These are phyloP conservation scores for Lithocarpus polystachyus DNA, from an alignment of 306 rosid species.

Conservation along the genomic window DNA sequence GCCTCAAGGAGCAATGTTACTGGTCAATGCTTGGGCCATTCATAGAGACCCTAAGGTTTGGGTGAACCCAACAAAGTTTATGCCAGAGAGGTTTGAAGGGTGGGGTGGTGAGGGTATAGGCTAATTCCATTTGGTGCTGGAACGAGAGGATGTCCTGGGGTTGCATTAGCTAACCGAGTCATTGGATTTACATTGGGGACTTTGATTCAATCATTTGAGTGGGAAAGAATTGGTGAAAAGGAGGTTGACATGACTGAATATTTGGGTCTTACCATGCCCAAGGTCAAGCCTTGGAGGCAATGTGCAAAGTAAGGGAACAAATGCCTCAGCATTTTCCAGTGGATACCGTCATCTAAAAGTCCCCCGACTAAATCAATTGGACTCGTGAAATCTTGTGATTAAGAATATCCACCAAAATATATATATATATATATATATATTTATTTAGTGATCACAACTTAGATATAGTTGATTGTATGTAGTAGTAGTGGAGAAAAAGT, in stretches of 20 bases:
- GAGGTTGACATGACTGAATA: constrained; percentile 36
- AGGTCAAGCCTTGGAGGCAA: constrained; percentile 27
- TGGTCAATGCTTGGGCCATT: constrained; percentile 42
- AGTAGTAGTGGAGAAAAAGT: too few relatives aligned
- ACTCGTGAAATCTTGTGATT: too few relatives aligned
- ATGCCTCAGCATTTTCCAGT: too few relatives aligned
- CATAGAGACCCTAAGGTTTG: constrained; percentile 33
- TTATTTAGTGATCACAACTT: too few relatives aligned
- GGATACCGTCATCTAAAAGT: too few relatives aligned
- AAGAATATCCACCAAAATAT: too few relatives aligned
- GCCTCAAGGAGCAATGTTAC: constrained; percentile 37
- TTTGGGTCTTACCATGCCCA: constrained; percentile 16
- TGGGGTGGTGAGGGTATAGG: constrained; percentile 1
- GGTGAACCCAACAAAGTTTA: constrained; percentile 19
- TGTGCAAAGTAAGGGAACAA: constrained; percentile 1
- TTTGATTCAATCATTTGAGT: constrained; percentile 30
- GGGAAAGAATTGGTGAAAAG: constrained; percentile 12
- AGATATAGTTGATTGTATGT: too few relatives aligned
- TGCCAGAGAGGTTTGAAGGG: constrained; percentile 43
- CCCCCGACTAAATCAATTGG: too few relatives aligned
- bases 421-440: too few relatives aligned
- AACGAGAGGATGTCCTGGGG: constrained; percentile 17
- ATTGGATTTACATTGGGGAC: constrained; percentile 23
- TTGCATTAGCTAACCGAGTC: not conserved
- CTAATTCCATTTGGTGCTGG: constrained; percentile 28